Percentiles rank a stretch among this genome's conserved stretches.
phyloP scores from a whole-genome alignment of 2,329 filamentous ascomycete species.

The Pyricularia sp. region DNA sequence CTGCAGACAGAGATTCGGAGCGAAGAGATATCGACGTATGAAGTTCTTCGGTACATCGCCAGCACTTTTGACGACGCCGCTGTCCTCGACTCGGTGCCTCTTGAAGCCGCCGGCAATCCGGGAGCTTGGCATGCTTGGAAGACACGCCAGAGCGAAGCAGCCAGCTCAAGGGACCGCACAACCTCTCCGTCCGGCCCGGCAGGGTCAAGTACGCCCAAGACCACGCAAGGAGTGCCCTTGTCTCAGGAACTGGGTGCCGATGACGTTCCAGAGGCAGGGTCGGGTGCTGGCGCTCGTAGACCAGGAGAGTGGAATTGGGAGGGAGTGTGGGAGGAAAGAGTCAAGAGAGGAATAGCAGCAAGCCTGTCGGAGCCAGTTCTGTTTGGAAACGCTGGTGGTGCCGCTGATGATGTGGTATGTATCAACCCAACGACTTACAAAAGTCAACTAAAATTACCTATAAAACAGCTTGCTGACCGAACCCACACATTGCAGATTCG shows the following conservation, averaged over 20 bases:
- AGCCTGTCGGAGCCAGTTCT: conserved; percentile 70
- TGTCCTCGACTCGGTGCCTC: conserved; percentile 64
- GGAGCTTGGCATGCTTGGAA: conserved; percentile 93
- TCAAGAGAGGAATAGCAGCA: conserved; percentile 61
- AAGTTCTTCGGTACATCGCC: conserved; percentile 68
- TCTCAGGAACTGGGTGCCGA: neutral
- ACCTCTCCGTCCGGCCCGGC: neutral
- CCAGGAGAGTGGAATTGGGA: conserved; percentile 96
- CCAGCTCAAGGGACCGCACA: neutral
- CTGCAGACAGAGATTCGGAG: conserved; percentile 27
- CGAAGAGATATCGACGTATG: conserved; percentile 42
- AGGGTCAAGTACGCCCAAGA: neutral
- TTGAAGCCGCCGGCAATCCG: conserved; percentile 75
- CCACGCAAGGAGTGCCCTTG: neutral
- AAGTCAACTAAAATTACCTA: neutral
- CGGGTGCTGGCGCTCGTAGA: conserved; percentile 22
- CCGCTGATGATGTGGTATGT: conserved; percentile 60
- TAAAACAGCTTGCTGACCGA: neutral
- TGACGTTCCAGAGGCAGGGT: neutral
- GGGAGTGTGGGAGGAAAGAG: conserved; percentile 86
- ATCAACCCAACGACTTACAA: neutral
- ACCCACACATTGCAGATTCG: conserved; percentile 35
- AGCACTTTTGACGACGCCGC: conserved; percentile 67
- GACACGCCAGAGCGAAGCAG: conserved; percentile 42
- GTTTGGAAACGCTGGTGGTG: conserved; percentile 48